Evolutionary conservation across 805 yeast species (phyloP), one percentile per base, ranked within the genome.

Genomic region (Hanseniaspora clermontiae): DNA sequence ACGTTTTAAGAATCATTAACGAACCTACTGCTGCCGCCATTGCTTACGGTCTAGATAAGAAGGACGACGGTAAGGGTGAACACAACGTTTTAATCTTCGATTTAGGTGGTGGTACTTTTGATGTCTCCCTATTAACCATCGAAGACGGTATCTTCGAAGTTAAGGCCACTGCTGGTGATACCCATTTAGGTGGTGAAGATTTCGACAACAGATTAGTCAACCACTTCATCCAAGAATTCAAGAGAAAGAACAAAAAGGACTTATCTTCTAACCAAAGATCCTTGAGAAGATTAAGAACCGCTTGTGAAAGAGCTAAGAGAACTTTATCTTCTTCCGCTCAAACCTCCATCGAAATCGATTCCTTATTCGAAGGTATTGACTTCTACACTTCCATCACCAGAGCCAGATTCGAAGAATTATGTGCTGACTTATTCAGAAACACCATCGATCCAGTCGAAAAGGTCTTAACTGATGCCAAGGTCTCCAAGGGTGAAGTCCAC

Each of bases 221-320:
- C 79, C 91, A 83, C 80, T 90, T 90, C 72, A 87, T 84, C 64
- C 83, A 81, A 71, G 97, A 91, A 77, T 91, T 90, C 84, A 90
- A 91, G 88, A 83, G 96, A 79, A 90, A 91, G 83, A 81, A 87
- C 83, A 88, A 88, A 84, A 87, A 88, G 81, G 97, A 91, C 73
- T 76, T 91, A 63, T 80, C 95, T 55, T 64, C 81, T 66, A 89
- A 90, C 83, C 96, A 89, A 79, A 87, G 97, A 81, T 95, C 97
- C 62, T 79, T 91, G 72, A 87, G 97, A 81, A 88, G 97, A 83
- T 81, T 90, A 74, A 86, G 97, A 82, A 90, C 97, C 65, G 96
- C 97, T 66, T 89, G 96, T 78, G 97, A 90, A 81, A 85, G 97
- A 77, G 97, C 97, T 63, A 90, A 90, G 95, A 88, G 97, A 82